A percentile compares a stretch with the other conserved stretches of the same genome.
These are phyloP conservation scores for Pichia cactophila DNA, from an alignment of 1,139 yeast species.

Conservation along the genomic window DNA sequence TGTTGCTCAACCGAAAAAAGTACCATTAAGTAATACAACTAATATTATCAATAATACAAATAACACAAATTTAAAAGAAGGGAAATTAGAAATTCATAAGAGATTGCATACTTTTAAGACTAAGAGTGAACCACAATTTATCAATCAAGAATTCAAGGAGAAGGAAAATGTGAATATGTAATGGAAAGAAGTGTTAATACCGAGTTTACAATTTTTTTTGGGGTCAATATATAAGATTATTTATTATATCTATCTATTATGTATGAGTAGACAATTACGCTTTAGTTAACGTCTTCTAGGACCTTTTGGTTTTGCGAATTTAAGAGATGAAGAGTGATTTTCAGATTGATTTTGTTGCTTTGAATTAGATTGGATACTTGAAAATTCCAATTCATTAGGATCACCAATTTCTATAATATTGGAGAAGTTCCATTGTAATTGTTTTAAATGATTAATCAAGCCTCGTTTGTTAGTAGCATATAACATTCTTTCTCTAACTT, in stretches of 20 bases:
- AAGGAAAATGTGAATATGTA: slow-evolving; percentile 2
- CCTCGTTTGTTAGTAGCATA: slow-evolving; percentile 81
- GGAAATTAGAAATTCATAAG: background rate
- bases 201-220: background rate
- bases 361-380: slow-evolving; percentile 13
- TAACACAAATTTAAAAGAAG: background rate
- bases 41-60: slow-evolving; percentile 9
- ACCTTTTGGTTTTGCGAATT: slow-evolving; percentile 29
- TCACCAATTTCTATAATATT: slow-evolving; percentile 62
- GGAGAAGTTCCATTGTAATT: slow-evolving; percentile 30
- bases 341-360: slow-evolving; percentile 1
- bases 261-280: background rate
- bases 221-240: background rate
- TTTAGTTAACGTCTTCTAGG: slow-evolving; percentile 25
- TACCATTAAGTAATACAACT: slow-evolving; percentile 14
- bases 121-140: slow-evolving; percentile 1
- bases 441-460: slow-evolving; percentile 45
- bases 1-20: background rate
- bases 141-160: background rate
- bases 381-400: slow-evolving; percentile 51
- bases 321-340: slow-evolving; percentile 4
- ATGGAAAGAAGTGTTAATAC: too few species aligned
- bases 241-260: too few species aligned
- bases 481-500: slow-evolving; percentile 85
- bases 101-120: background rate